Base-by-base conservation (phyloP, 306 rosid species). In the Mucuna pruriens region DNA sequence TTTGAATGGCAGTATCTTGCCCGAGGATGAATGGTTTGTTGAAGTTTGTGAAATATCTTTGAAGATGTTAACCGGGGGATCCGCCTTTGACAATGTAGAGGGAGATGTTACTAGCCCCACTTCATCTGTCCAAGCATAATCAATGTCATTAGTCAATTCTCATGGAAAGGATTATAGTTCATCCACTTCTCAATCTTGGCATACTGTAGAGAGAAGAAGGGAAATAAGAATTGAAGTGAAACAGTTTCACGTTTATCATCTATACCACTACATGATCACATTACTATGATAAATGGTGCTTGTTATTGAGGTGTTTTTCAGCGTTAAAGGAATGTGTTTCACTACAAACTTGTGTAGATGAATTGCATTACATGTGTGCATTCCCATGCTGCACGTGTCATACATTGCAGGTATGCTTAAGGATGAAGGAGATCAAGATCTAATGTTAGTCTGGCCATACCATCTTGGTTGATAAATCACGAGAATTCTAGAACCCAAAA, bases 21-120 rank as follows among this genome's bases (percentile, higher is more conserved):
- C 98, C 23, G 96, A 93, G 79, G 97, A 92, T 71, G 99, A 91
- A 42, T 95, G 97, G 97, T 95, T 95, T 84, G 99, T 93, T 68
- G 94, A 95, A 85, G 94, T 93, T 42, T 87, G 92, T 15, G 96
- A 93, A 83, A 95, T 93, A 71, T 91, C 98, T 23, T 76, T 90
- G 58, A 90, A 95, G 89, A 89, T 91, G 90, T 64, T 93, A 64
- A 89, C 77, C 1, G 98, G 97, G 71, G 91, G 90, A 87, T 83
- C 91, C 19, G 89, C 74, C 84, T 91, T 93, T 61, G 84, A 90
- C 26, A 63, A 44, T 46, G 79, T 81, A 48, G 97, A 93, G 25
- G 85, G 83, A 70, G 93, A 93, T 10, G 87, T 1, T 71, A 46
- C 81, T 46, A 93, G 94, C 89, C 99, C 98, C 13, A 86, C 91